A percentile compares a stretch with the other conserved stretches of the same genome.
These are phyloP conservation scores for Acmispon strigosus DNA, from an alignment of 306 rosid species.

Conservation along the genomic window DNA sequence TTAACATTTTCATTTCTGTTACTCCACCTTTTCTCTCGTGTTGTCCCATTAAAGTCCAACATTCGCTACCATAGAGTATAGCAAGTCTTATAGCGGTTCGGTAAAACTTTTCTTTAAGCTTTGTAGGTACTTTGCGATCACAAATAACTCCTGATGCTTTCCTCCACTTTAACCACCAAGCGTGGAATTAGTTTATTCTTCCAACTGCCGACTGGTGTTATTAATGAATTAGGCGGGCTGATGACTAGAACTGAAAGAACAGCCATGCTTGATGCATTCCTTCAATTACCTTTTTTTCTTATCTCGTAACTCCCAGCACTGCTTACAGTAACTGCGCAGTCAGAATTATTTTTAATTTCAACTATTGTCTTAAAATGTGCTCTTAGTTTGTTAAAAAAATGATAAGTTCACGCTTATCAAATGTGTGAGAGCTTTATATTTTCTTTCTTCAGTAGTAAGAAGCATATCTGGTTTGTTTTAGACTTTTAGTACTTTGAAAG, in stretches of 20 bases:
- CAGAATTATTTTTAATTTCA: not conserved
- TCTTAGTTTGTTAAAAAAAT: not conserved
- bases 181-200: not conserved
- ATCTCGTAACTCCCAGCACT: not conserved
- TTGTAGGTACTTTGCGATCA: too few species aligned
- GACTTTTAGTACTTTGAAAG: not conserved
- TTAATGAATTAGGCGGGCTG: not conserved
- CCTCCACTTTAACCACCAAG: too few species aligned
- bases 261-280: not conserved
- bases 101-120: too few species aligned
- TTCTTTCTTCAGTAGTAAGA: not conserved
- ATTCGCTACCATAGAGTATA: too few species aligned
- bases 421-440: not conserved
- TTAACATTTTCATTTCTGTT: too few species aligned
- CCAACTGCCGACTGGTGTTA: not conserved
- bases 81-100: too few species aligned
- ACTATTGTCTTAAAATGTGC: not conserved
- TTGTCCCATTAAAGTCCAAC: too few species aligned
- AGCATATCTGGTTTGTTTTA: not conserved
- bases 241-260: not conserved
- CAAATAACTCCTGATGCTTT: too few species aligned
- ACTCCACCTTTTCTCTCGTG: too few species aligned
- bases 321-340: not conserved
- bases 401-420: not conserved
- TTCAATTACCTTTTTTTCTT: not conserved